Conservation (phyloP, 192 early-diverging fungal genomes). For the Backusella macrospora region DNA sequence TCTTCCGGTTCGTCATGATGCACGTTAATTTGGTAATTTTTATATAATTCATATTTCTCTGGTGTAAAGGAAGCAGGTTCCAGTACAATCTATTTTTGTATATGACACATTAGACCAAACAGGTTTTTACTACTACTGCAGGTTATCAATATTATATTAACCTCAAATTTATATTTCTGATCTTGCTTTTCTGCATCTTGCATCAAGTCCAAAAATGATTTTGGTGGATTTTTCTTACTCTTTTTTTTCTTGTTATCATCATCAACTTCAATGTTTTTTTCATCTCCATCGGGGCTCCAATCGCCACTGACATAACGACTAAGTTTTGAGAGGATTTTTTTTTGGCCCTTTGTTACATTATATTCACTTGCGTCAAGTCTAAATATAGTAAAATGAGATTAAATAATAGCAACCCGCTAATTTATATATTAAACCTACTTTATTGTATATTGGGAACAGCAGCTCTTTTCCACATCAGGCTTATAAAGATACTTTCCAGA, state of each 20-base stretch:
- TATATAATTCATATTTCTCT: conserved; percentile 78
- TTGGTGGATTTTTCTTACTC: conserved; percentile 27
- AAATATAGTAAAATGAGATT: not conserved
- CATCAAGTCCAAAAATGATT: not conserved
- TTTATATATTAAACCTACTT: conserved; percentile 34
- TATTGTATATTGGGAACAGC: conserved; percentile 79
- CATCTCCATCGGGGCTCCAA: conserved; percentile 29
- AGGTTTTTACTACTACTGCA: too few relatives aligned
- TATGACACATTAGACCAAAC: not conserved
- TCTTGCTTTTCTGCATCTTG: not conserved
- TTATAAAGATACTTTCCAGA: conserved; percentile 78
- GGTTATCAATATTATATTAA: not conserved
- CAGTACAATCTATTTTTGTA: conserved; percentile 48
- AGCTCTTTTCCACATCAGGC: conserved; percentile 64
- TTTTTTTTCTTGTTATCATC: conserved; percentile 18
- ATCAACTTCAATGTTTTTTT: conserved; percentile 9
- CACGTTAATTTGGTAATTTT: conserved; percentile 79
- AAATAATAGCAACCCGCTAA: not conserved
- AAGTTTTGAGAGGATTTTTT: conserved; percentile 67
- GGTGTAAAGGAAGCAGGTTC: conserved; percentile 69
- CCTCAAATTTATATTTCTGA: conserved; percentile 7
- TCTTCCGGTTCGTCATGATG: conserved; percentile 72
- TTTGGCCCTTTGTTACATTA: conserved; percentile 61
- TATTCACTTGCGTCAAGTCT: conserved; percentile 63
- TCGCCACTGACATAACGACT: conserved; percentile 55